These are phyloP conservation scores for Abortiporus biennis DNA, from an alignment of 1,284 basidiomycete species.

Conservation along the genomic window DNA sequence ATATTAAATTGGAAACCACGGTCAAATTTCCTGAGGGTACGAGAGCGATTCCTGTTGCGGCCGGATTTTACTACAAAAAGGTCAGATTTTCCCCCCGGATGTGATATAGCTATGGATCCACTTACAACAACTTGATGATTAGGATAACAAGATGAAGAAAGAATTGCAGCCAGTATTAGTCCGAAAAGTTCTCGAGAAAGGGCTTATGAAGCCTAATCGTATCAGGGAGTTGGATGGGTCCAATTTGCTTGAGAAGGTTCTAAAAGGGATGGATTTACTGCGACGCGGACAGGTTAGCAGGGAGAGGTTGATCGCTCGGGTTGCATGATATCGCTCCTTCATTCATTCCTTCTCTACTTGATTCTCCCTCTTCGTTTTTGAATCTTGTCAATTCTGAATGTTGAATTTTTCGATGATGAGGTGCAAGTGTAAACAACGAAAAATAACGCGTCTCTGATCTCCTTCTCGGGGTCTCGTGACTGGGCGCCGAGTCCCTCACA, in stretches of 20 bases:
- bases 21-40: neutral
- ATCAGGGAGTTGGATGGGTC: conserved; percentile 5
- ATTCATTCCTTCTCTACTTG: too few species aligned
- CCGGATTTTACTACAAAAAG: neutral
- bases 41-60: neutral
- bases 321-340: too few species aligned
- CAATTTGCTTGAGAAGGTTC: conserved; percentile 5
- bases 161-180: conserved; percentile 5
- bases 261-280: conserved; percentile 5
- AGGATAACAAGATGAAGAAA: conserved; percentile 1
- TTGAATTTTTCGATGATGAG: too few species aligned
- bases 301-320: conserved; percentile 8
- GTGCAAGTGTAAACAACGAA: too few species aligned
- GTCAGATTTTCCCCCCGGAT: neutral
- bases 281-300: conserved; percentile 8
- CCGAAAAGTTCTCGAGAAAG: conserved; percentile 4
- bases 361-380: too few species aligned
- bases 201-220: conserved; percentile 7
- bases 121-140: neutral
- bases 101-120: neutral
- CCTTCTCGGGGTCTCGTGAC: too few species aligned
- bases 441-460: too few species aligned
- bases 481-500: too few species aligned
- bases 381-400: too few species aligned
- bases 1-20: neutral